Evolutionary conservation across 164 flowering plant species (phyloP).

Genomic region (Nymphaea colorata): DNA sequence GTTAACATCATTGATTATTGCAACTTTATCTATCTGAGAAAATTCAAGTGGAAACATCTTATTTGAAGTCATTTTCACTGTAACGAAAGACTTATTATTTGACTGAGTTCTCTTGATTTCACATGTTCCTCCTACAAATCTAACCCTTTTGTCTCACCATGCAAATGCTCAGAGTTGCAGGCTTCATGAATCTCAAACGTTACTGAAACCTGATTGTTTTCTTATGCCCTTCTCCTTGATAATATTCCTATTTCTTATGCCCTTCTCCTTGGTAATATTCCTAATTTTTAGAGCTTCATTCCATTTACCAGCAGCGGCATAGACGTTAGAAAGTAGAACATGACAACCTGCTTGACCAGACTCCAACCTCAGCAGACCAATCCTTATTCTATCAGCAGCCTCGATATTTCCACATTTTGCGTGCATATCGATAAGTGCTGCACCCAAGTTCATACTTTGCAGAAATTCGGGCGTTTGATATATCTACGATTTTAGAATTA

Average conservation of each 20-base stretch:
- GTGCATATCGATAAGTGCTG: slow-evolving; percentile 81
- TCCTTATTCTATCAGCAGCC: slow-evolving; percentile 11
- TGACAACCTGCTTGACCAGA: slow-evolving; percentile 18
- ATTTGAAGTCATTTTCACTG: too few relatives aligned
- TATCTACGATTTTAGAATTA: too few relatives aligned
- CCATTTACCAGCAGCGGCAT: slow-evolving; percentile 21
- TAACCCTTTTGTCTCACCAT: slow-evolving; percentile 5
- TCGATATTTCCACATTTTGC: slow-evolving; percentile 56
- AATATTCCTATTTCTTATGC: too few relatives aligned
- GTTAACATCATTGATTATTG: too few relatives aligned
- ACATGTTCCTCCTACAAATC: not conserved
- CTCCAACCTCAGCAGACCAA: slow-evolving; percentile 8
- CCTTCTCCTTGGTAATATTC: slow-evolving; percentile 4
- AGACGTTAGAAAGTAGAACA: slow-evolving; percentile 19
- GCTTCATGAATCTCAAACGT: slow-evolving; percentile 5
- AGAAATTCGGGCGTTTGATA: too few relatives aligned
- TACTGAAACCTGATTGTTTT: slow-evolving; percentile 19
- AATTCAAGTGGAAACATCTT: too few relatives aligned
- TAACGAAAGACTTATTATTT: too few relatives aligned
- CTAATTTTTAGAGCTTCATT: slow-evolving; percentile 12
- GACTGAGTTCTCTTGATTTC: too few relatives aligned
- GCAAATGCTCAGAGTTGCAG: not conserved
- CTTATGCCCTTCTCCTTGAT: slow-evolving; percentile 8
- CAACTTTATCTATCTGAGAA: too few relatives aligned
- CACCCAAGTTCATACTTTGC: slow-evolving; percentile 51